Conservation (phyloP, 1,284 basidiomycete genomes). For the Athelia sp. region DNA sequence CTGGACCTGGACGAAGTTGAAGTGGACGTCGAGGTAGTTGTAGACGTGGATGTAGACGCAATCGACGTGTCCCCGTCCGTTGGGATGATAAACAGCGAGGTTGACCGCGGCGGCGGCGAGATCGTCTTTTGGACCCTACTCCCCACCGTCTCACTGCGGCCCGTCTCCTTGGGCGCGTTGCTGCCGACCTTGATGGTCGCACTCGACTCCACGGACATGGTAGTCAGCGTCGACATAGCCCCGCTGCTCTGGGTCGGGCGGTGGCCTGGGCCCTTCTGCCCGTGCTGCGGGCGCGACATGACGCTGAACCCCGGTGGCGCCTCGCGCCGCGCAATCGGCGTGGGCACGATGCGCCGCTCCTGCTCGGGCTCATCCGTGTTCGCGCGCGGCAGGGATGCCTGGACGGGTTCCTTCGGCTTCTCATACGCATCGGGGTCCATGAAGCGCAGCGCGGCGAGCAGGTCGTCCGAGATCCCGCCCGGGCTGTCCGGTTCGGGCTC, state of each 20-base stretch:
- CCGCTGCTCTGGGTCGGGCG: background rate
- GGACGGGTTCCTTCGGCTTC: background rate
- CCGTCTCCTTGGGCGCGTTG: no score
- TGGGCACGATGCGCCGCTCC: slow-evolving; percentile 46
- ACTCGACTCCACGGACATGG: background rate
- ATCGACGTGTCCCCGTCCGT: background rate
- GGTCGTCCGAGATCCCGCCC: slow-evolving; percentile 17
- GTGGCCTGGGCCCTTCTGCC: background rate
- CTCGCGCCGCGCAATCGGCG: slow-evolving; percentile 56
- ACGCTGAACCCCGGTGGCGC: slow-evolving; percentile 63
- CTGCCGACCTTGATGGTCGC: no score
- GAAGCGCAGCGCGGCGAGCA: slow-evolving; percentile 24
- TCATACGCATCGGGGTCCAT: slow-evolving; percentile 13
- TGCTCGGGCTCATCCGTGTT: slow-evolving; percentile 4
- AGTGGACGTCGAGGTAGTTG: background rate
- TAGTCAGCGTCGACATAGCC: background rate
- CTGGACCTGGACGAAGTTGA: slow-evolving; percentile 11
- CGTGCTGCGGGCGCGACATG: slow-evolving; percentile 52
- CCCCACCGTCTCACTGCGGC: no score
- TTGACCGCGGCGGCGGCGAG: no score
- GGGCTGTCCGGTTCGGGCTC: slow-evolving; percentile 5
- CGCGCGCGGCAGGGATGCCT: background rate
- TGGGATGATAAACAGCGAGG: no score
- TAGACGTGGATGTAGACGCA: background rate
- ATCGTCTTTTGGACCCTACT: no score